Conservation (phyloP, 208 protist species). For the Endotrypanum monterogeii region DNA sequence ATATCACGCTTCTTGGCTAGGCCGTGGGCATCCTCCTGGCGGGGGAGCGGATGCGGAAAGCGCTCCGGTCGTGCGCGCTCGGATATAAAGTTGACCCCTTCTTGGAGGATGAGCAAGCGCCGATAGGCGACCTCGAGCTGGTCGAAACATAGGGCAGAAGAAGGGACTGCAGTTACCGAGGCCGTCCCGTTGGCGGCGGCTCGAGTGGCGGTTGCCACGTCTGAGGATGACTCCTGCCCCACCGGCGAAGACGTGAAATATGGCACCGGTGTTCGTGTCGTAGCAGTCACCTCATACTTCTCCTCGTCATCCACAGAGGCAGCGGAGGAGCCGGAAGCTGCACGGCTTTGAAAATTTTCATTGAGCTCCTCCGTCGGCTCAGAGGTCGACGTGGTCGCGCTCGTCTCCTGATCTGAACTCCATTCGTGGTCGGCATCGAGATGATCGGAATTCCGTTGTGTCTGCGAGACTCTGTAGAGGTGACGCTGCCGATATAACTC, state of each 20-base stretch:
- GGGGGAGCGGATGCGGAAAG: conserved; percentile 47
- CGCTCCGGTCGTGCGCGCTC: conserved; percentile 15
- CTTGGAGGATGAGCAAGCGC: conserved; percentile 24
- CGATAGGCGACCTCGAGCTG: conserved; percentile 35
- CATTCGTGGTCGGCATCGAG: conserved; percentile 10
- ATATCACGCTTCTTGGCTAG: conserved; percentile 45
- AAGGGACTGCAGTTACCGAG: background rate
- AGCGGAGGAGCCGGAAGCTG: background rate
- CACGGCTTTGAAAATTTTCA: background rate
- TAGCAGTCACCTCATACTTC: background rate
- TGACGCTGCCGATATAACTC: conserved; percentile 31
- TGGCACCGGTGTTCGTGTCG: background rate
- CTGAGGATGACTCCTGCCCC: background rate
- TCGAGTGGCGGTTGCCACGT: background rate
- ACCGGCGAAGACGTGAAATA: background rate
- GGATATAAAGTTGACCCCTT: conserved; percentile 22
- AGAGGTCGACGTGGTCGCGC: conserved; percentile 16
- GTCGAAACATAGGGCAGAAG: conserved; percentile 24
- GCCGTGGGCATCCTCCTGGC: conserved; percentile 27
- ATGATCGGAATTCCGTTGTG: conserved; percentile 13
- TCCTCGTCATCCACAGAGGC: background rate
- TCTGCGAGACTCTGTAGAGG: conserved; percentile 8
- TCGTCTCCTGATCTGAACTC: conserved; percentile 5
- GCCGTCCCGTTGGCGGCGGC: background rate
- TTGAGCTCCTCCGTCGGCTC: conserved; percentile 12